Evolutionary conservation across 768 basidiomycete genomes (phyloP).

Genomic region (Rhizopogon vinicolor): DNA sequence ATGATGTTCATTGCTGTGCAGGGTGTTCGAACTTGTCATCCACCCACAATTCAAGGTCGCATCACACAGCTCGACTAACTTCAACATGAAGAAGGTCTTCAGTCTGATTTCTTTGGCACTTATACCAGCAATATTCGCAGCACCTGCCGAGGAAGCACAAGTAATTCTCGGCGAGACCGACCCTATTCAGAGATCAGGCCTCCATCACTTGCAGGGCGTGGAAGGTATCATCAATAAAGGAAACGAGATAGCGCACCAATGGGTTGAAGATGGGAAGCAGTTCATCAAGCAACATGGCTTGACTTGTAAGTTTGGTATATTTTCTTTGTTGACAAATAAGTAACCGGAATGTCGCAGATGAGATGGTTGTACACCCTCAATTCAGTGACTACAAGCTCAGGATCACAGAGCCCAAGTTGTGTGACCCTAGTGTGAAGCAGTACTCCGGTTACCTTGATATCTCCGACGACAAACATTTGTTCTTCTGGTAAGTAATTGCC

Average conservation of each 20-base stretch:
- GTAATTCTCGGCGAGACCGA: conserved; percentile 33
- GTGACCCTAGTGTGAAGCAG: conserved; percentile 71
- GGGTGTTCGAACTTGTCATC: too few species aligned
- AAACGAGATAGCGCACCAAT: conserved; percentile 51
- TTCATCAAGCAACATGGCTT: conserved; percentile 70
- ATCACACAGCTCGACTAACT: background rate
- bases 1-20: too few species aligned
- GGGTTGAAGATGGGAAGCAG: conserved; percentile 58
- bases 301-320: conserved; percentile 47
- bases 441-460: conserved; percentile 84
- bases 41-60: background rate
- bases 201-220: conserved; percentile 38
- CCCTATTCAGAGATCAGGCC: conserved; percentile 11
- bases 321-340: background rate
- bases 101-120: conserved; percentile 29
- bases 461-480: conserved; percentile 73
- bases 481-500: conserved; percentile 65
- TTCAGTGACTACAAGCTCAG: conserved; percentile 54
- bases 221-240: conserved; percentile 35
- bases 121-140: conserved; percentile 32
- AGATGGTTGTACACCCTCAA: conserved; percentile 53
- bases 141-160: conserved; percentile 38
- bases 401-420: conserved; percentile 64
- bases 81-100: conserved; percentile 35
- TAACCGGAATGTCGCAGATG: conserved; percentile 33